These are phyloP conservation scores for Trichoderma sp. DNA, from an alignment of 2,329 filamentous ascomycete species.

Conservation along the genomic window DNA sequence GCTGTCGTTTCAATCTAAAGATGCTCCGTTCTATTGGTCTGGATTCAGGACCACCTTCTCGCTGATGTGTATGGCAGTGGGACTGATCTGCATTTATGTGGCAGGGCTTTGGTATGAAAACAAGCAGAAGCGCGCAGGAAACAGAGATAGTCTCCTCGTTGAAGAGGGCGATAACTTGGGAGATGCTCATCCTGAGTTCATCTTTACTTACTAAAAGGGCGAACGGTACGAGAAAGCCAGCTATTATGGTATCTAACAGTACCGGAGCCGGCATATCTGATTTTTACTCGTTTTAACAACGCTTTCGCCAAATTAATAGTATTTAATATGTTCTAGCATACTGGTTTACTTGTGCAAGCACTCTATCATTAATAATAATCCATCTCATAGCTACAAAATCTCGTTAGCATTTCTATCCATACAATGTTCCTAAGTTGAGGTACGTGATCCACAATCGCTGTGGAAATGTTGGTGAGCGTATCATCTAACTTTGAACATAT, in stretches of 20 bases:
- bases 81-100: conserved; percentile 11
- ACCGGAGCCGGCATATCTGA: not conserved
- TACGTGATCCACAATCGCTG: not conserved
- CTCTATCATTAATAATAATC: not conserved
- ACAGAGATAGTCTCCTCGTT: not conserved
- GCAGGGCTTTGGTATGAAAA: conserved; percentile 22
- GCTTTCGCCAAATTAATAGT: not conserved
- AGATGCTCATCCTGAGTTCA: conserved; percentile 19
- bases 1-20: conserved; percentile 12
- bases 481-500: too few species aligned
- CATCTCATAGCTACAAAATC: not conserved
- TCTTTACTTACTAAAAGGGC: conserved; percentile 11
- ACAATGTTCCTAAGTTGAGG: not conserved
- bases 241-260: not conserved
- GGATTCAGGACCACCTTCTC: conserved; percentile 21
- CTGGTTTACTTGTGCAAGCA: not conserved
- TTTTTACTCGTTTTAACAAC: not conserved
- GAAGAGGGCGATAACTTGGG: conserved; percentile 24
- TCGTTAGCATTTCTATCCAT: not conserved
- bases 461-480: not conserved
- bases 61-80: conserved; percentile 14
- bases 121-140: conserved; percentile 11
- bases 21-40: conserved; percentile 15
- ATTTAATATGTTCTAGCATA: not conserved
- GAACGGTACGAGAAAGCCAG: not conserved